Conservation (phyloP, 305 asterid genomes). For the Withania somnifera region DNA sequence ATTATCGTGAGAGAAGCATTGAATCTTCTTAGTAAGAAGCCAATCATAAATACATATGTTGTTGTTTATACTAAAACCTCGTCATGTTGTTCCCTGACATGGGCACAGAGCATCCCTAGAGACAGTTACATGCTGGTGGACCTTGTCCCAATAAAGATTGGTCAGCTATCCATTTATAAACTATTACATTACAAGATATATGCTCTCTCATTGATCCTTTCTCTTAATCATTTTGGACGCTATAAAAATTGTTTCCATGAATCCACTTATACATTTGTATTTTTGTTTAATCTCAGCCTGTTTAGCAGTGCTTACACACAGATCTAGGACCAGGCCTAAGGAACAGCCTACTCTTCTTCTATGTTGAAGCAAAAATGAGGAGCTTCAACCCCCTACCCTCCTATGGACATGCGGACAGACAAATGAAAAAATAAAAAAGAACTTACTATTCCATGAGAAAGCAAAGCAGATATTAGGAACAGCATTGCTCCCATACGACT, state of each 20-base stretch:
- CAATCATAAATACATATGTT: not conserved
- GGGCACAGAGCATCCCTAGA: not conserved
- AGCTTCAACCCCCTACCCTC: not conserved
- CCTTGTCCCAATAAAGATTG: not conserved
- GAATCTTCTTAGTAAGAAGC: not conserved
- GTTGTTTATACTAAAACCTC: not conserved
- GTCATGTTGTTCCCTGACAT: not conserved
- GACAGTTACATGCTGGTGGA: not conserved
- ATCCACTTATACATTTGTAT: not conserved
- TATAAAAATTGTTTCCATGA: not conserved
- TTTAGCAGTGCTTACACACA: not conserved
- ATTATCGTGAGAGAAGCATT: not conserved
- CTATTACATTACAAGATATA: not conserved
- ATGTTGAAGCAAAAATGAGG: not conserved
- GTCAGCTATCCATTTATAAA: not conserved
- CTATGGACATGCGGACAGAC: not conserved
- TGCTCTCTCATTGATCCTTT: not conserved
- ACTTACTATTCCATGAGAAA: constrained; percentile 85
- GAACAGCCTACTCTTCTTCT: not conserved
- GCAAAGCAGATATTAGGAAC: constrained; percentile 70
- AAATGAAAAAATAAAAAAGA: not conserved
- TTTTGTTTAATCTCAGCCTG: not conserved
- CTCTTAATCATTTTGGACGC: not conserved
- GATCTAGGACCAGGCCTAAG: not conserved
- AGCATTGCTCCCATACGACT: constrained; percentile 95